Conservation (phyloP, 768 basidiomycete genomes). For the Podaxis sp. region DNA sequence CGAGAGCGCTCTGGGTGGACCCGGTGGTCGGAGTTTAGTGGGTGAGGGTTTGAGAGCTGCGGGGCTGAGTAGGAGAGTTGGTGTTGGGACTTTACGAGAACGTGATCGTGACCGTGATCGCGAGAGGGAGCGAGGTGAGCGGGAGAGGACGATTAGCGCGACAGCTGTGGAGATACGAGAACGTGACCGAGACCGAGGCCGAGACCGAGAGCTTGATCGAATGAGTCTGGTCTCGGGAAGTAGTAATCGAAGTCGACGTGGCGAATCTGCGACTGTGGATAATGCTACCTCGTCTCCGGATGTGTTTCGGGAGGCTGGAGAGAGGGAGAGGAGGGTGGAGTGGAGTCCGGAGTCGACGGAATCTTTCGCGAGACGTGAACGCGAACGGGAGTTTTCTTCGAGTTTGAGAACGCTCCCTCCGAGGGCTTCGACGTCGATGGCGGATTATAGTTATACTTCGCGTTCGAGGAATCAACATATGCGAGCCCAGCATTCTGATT, state of each 20-base stretch:
- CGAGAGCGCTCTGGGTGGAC: constrained; percentile 53
- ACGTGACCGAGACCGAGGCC: neutral
- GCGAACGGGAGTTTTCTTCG: constrained; percentile 15
- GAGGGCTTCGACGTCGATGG: constrained; percentile 56
- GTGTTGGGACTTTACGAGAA: constrained; percentile 9
- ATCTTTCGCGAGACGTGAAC: constrained; percentile 13
- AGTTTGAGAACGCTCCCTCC: constrained; percentile 18
- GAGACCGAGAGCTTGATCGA: neutral
- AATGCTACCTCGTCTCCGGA: constrained; percentile 12
- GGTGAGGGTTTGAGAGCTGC: constrained; percentile 70
- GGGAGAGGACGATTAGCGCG: constrained; percentile 7
- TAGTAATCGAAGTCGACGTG: constrained; percentile 7
- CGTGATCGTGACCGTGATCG: neutral
- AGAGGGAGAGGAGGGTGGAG: constrained; percentile 21
- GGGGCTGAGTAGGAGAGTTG: constrained; percentile 43
- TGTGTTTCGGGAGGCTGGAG: constrained; percentile 21
- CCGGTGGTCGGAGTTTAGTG: constrained; percentile 48
- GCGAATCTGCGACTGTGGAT: neutral
- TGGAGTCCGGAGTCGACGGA: constrained; percentile 32
- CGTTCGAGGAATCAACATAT: constrained; percentile 5
- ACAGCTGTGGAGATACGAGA: neutral
- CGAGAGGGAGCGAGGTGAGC: constrained; percentile 7
- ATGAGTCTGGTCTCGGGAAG: neutral
- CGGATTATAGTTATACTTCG: constrained; percentile 35
- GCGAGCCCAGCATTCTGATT: neutral